Evolutionary conservation across 345 rosid genomes (phyloP).

Genomic region (Melastoma malabathricum): DNA sequence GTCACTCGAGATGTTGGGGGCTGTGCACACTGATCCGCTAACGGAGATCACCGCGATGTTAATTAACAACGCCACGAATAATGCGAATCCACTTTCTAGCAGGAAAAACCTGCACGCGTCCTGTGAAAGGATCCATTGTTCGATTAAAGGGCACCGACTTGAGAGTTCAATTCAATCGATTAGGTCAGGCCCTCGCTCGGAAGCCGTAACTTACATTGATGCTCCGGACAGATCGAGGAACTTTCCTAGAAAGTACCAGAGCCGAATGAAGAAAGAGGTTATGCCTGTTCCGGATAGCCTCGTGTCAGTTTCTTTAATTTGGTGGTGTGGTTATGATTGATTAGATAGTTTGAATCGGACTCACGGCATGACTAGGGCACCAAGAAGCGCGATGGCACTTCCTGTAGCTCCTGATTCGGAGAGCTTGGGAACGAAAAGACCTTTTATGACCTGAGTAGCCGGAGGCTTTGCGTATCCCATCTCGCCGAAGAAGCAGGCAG

Average conservation of each 20-base stretch:
- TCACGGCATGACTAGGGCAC: slow-evolving; percentile 41
- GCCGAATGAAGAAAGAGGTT: slow-evolving; percentile 37
- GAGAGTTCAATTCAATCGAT: background rate
- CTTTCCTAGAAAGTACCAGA: slow-evolving; percentile 25
- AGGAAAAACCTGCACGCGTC: slow-evolving; percentile 7
- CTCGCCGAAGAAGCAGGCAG: slow-evolving; percentile 31
- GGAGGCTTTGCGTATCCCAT: slow-evolving; percentile 29
- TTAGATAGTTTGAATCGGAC: background rate
- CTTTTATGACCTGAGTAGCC: slow-evolving; percentile 15
- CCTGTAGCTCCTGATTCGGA: slow-evolving; percentile 20
- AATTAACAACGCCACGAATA: slow-evolving; percentile 8
- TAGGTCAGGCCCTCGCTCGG: no score
- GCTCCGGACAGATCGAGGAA: slow-evolving; percentile 2
- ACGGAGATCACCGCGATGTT: slow-evolving; percentile 8
- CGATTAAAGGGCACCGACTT: background rate
- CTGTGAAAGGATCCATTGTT: background rate
- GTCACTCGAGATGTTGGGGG: background rate
- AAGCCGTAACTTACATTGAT: slow-evolving; percentile 5
- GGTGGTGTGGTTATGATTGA: no score
- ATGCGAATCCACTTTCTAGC: slow-evolving; percentile 9
- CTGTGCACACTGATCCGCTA: slow-evolving; percentile 5
- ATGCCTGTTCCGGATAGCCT: slow-evolving; percentile 20
- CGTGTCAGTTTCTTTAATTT: background rate
- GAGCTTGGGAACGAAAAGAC: slow-evolving; percentile 31
- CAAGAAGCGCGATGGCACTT: slow-evolving; percentile 30